phyloP scores from a whole-genome alignment of 2,329 filamentous ascomycete genomes.

The Ramularia collo-cygni region DNA sequence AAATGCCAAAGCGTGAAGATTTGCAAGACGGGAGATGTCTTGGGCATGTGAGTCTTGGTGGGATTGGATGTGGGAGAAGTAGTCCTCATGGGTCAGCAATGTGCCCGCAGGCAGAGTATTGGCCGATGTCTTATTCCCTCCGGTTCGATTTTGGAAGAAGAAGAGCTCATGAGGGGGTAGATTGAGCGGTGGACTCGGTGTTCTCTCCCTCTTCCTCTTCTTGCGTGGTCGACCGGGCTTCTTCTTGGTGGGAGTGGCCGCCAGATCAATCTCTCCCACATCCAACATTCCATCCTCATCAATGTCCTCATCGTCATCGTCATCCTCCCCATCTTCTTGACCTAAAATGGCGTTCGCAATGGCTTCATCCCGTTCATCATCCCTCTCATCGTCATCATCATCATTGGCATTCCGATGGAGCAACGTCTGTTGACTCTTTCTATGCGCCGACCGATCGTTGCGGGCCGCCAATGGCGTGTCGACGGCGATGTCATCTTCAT shows the following conservation, averaged over 20 bases:
- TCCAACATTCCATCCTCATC: constrained; percentile 28
- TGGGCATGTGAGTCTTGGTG: constrained; percentile 62
- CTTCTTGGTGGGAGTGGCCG: constrained; percentile 40
- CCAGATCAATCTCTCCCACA: constrained; percentile 39
- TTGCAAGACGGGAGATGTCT: constrained; percentile 65
- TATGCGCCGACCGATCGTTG: constrained; percentile 76
- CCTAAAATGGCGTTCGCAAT: constrained; percentile 23
- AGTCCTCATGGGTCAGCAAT: constrained; percentile 85
- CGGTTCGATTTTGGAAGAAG: constrained; percentile 85
- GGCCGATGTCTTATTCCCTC: constrained; percentile 74
- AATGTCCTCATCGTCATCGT: constrained; percentile 28
- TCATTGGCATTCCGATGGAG: constrained; percentile 64
- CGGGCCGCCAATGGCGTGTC: constrained; percentile 50
- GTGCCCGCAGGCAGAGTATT: constrained; percentile 70
- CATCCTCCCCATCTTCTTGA: constrained; percentile 21
- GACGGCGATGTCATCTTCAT: constrained; percentile 39
- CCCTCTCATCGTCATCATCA: constrained; percentile 60
- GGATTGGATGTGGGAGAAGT: constrained; percentile 62
- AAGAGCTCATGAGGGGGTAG: constrained; percentile 85
- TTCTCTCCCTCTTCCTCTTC: constrained; percentile 48
- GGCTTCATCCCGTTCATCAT: constrained; percentile 43
- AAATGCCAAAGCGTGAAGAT: constrained; percentile 73
- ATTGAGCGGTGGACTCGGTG: constrained; percentile 72
- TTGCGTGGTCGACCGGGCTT: constrained; percentile 48
- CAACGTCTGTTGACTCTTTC: constrained; percentile 72